phyloP scores from a whole-genome alignment of 495 filamentous ascomycete genomes.

The Jackrogersella multiformis region DNA sequence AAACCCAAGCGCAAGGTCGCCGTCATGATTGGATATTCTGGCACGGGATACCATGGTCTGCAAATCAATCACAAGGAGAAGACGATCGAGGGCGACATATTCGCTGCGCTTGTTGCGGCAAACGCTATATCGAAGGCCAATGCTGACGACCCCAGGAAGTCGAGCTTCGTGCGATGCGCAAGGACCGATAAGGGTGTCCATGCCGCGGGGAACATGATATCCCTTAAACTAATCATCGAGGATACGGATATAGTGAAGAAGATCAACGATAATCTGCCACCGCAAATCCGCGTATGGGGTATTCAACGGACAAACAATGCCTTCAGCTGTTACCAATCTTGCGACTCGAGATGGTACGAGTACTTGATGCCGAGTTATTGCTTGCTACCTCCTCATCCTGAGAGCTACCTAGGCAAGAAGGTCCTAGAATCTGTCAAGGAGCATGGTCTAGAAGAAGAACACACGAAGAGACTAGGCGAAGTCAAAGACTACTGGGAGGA shows the following conservation, averaged over 20 bases:
- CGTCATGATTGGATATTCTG: slow-evolving; percentile 92
- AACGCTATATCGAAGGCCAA: slow-evolving; percentile 97
- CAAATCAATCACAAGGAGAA: slow-evolving; percentile 82
- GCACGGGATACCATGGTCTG: slow-evolving; percentile 97
- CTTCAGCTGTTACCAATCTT: slow-evolving; percentile 92
- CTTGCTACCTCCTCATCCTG: slow-evolving; percentile 90
- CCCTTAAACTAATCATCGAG: slow-evolving; percentile 93
- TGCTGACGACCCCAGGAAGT: slow-evolving; percentile 95
- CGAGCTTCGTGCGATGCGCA: slow-evolving; percentile 90
- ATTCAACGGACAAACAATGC: slow-evolving; percentile 81
- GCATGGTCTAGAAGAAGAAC: slow-evolving; percentile 72
- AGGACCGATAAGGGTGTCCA: slow-evolving; percentile 98
- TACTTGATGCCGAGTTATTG: slow-evolving; percentile 92
- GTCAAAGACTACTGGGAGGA: slow-evolving; percentile 82
- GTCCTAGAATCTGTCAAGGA: slow-evolving; percentile 76
- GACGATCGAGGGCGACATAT: slow-evolving; percentile 97
- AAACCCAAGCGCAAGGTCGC: slow-evolving; percentile 95
- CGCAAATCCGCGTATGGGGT: slow-evolving; percentile 94
- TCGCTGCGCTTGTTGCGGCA: slow-evolving; percentile 85
- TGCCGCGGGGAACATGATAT: slow-evolving; percentile 95
- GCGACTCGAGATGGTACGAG: slow-evolving; percentile 94
- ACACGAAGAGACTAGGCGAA: slow-evolving; percentile 74
- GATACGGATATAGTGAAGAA: slow-evolving; percentile 85
- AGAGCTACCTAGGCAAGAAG: slow-evolving; percentile 82
- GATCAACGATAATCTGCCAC: slow-evolving; percentile 84